Conservation (phyloP, 192 early-diverging fungal species). For the Dimargaris cristalligena region DNA sequence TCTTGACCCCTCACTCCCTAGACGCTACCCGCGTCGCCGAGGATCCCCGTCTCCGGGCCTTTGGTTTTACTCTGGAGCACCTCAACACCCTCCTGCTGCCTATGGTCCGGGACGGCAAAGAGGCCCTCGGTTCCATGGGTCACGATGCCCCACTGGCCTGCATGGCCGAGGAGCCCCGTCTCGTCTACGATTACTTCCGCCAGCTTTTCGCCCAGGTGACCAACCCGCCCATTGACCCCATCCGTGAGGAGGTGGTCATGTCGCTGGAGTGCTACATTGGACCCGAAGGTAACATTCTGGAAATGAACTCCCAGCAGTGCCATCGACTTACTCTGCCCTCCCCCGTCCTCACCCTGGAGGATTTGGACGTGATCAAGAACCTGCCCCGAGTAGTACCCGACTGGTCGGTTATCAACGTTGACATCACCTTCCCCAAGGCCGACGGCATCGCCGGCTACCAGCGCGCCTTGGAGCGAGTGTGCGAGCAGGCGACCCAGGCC, state of each 20-base stretch:
- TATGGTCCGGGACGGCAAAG: conserved; percentile 84
- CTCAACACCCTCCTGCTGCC: conserved; percentile 74
- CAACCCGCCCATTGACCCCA: conserved; percentile 98
- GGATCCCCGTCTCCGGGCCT: conserved; percentile 65
- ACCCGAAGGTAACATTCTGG: conserved; percentile 84
- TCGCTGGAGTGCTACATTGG: conserved; percentile 87
- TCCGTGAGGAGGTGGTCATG: conserved; percentile 98
- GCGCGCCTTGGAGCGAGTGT: conserved; percentile 68
- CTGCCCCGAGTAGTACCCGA: conserved; percentile 43
- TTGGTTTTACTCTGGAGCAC: conserved; percentile 88
- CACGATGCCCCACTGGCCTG: conserved; percentile 92
- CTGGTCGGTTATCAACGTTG: conserved; percentile 70
- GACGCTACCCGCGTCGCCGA: conserved; percentile 46
- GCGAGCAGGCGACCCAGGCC: conserved; percentile 61
- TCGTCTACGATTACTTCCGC: conserved; percentile 93
- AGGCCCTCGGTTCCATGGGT: conserved; percentile 97
- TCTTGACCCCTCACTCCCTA: conserved; percentile 25
- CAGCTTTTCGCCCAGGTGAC: conserved; percentile 97
- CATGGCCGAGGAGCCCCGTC: conserved; percentile 66
- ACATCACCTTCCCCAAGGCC: conserved; percentile 63
- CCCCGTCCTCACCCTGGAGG: conserved; percentile 69
- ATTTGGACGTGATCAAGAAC: conserved; percentile 61
- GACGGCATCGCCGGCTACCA: conserved; percentile 71
- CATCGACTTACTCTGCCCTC: conserved; percentile 65
- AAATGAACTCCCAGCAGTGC: conserved; percentile 61